Evolutionary conservation across 2,329 filamentous ascomycete species (phyloP).

Genomic region (Aspergillus carbonarius): DNA sequence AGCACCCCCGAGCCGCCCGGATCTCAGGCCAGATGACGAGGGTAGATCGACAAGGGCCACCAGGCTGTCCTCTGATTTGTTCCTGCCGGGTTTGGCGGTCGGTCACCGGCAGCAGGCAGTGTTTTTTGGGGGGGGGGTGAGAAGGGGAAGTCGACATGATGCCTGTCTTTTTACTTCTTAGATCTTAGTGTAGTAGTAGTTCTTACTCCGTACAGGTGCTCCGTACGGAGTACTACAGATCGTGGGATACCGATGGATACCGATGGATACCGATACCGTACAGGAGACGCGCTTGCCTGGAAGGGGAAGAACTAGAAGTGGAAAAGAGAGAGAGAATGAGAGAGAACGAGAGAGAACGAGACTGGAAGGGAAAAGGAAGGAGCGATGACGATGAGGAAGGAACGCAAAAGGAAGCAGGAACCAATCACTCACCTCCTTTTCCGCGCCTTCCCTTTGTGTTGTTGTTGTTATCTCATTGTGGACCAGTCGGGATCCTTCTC

Average conservation of each 20-base stretch:
- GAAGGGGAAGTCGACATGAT: too few species aligned
- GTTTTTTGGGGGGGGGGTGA: background rate
- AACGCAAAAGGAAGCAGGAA: background rate
- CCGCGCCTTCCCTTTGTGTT: background rate
- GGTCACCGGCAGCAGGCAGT: slow-evolving; percentile 7
- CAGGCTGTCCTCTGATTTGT: background rate
- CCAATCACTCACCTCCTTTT: slow-evolving; percentile 1
- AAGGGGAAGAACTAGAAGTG: background rate
- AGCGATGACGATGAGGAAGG: background rate
- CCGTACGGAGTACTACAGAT: too few species aligned
- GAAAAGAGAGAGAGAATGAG: too few species aligned
- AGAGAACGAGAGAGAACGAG: too few species aligned
- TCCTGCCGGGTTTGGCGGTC: slow-evolving; percentile 7
- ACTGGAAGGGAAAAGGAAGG: too few species aligned
- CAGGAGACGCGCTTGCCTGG: background rate
- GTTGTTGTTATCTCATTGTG: too few species aligned
- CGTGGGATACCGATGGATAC: background rate
- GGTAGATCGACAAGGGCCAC: background rate
- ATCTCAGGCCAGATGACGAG: slow-evolving; percentile 8
- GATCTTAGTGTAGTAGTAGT: too few species aligned
- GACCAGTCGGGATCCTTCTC: too few species aligned
- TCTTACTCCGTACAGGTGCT: too few species aligned
- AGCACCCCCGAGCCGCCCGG: background rate
- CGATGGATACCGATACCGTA: background rate
- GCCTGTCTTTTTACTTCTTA: too few species aligned